Conservation (phyloP, 2,329 filamentous ascomycete genomes). For the Pseudogymnoascus sp. region DNA sequence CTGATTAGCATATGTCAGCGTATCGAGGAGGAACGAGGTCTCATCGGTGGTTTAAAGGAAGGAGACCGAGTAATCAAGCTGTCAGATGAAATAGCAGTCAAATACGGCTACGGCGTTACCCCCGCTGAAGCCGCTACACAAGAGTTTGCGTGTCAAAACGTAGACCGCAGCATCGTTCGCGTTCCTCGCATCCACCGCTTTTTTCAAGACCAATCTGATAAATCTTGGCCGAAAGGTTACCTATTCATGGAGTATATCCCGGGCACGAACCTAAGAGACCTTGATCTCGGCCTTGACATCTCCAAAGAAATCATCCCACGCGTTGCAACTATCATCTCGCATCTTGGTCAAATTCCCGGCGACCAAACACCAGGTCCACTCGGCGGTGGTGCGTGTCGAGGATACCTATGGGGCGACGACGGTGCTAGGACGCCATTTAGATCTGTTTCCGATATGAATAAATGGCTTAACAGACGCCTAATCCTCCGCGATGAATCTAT, state of each 20-base stretch:
- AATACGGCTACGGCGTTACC: slow-evolving; percentile 18
- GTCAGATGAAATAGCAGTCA: slow-evolving; percentile 15
- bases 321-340: slow-evolving; percentile 14
- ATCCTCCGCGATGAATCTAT: no score
- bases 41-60: not conserved
- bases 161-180: slow-evolving; percentile 17
- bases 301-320: slow-evolving; percentile 13
- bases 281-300: slow-evolving; percentile 10
- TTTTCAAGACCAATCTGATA: slow-evolving; percentile 9
- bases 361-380: slow-evolving; percentile 16
- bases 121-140: slow-evolving; percentile 18
- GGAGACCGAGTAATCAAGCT: slow-evolving; percentile 12
- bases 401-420: slow-evolving; percentile 19
- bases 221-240: slow-evolving; percentile 12
- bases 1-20: slow-evolving; percentile 11
- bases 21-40: slow-evolving; percentile 9
- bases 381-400: slow-evolving; percentile 13
- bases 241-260: slow-evolving; percentile 23
- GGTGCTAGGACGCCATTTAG: no score
- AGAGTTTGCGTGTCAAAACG: slow-evolving; percentile 15
- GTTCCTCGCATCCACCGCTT: slow-evolving; percentile 19
- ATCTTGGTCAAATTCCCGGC: slow-evolving; percentile 14
- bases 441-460: no score
- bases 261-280: slow-evolving; percentile 14
- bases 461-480: no score